Evolutionary conservation across 2,329 filamentous ascomycete genomes (phyloP).

Genomic region (Aspergillus terreus): DNA sequence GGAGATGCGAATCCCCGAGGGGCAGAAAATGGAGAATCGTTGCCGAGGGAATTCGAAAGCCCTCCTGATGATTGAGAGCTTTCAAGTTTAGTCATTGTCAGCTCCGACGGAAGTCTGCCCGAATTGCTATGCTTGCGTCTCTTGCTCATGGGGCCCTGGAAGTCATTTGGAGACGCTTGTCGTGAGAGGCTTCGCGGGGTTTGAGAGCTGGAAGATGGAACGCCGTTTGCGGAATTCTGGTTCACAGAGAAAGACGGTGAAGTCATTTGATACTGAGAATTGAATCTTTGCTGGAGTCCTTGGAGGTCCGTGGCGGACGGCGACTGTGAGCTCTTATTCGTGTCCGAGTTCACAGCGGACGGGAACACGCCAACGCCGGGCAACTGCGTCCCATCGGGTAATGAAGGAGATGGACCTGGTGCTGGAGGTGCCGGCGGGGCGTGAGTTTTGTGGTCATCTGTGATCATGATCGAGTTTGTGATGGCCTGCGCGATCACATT

Average conservation of each 20-base stretch:
- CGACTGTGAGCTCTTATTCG: conserved; percentile 32
- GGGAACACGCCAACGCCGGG: conserved; percentile 44
- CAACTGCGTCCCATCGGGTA: conserved; percentile 38
- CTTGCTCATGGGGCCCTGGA: conserved; percentile 66
- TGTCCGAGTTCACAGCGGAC: conserved; percentile 29
- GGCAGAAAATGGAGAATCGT: conserved; percentile 41
- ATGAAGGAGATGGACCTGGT: conserved; percentile 30
- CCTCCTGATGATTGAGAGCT: conserved; percentile 42
- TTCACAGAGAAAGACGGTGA: conserved; percentile 38
- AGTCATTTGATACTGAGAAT: conserved; percentile 38
- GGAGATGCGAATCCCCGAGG: conserved; percentile 34
- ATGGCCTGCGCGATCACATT: conserved; percentile 79
- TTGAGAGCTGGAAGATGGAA: conserved; percentile 40
- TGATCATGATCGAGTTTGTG: conserved; percentile 89
- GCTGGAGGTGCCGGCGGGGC: conserved; percentile 39
- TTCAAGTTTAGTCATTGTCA: conserved; percentile 81
- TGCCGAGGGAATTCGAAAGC: conserved; percentile 29
- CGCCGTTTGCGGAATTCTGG: conserved; percentile 35
- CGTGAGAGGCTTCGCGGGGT: conserved; percentile 65
- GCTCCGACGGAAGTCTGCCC: conserved; percentile 64
- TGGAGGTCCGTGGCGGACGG: conserved; percentile 64
- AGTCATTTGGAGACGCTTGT: conserved; percentile 66
- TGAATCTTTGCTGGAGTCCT: conserved; percentile 52
- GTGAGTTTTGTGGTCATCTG: conserved; percentile 94
- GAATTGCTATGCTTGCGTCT: conserved; percentile 75